Conservation (phyloP, 2,329 filamentous ascomycete species). For the Chaetomium sp. region DNA sequence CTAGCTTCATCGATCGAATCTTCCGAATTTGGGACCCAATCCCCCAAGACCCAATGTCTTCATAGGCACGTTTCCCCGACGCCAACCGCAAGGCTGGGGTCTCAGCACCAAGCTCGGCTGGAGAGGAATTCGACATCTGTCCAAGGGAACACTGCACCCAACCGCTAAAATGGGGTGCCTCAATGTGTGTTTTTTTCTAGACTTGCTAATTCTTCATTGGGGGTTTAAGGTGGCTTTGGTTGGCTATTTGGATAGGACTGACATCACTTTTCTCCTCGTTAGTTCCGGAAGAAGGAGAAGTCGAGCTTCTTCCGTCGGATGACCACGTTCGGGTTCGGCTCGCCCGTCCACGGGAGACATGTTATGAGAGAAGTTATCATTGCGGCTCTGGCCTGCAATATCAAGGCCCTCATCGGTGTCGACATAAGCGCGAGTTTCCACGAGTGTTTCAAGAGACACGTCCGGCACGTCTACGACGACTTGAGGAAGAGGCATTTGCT, state of each 20-base stretch:
- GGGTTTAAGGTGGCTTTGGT: not conserved
- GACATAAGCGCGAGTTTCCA: constrained; percentile 16
- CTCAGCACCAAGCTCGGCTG: not conserved
- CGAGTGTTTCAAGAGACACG: constrained; percentile 41
- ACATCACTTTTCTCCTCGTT: not conserved
- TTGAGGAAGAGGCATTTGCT: constrained; percentile 34
- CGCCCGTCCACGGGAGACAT: constrained; percentile 15
- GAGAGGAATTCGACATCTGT: not conserved
- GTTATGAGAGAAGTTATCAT: constrained; percentile 15
- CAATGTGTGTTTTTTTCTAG: constrained; percentile 5
- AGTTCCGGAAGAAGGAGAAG: constrained; percentile 18
- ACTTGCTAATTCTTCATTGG: not conserved
- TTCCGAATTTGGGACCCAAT: not conserved
- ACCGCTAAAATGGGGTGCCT: constrained; percentile 14
- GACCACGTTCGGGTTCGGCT: constrained; percentile 17
- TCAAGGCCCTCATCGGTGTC: constrained; percentile 15
- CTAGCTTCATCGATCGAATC: not conserved
- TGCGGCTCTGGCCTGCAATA: constrained; percentile 22
- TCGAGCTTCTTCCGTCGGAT: constrained; percentile 22
- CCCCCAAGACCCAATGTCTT: constrained; percentile 1
- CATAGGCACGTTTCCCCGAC: not conserved
- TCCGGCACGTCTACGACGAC: constrained; percentile 42
- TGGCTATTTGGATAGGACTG: not conserved
- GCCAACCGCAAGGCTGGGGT: constrained; percentile 10
- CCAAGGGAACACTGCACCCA: constrained; percentile 8